phyloP scores from a whole-genome alignment of 306 rosid genomes.

The Acacia crassicarpa region DNA sequence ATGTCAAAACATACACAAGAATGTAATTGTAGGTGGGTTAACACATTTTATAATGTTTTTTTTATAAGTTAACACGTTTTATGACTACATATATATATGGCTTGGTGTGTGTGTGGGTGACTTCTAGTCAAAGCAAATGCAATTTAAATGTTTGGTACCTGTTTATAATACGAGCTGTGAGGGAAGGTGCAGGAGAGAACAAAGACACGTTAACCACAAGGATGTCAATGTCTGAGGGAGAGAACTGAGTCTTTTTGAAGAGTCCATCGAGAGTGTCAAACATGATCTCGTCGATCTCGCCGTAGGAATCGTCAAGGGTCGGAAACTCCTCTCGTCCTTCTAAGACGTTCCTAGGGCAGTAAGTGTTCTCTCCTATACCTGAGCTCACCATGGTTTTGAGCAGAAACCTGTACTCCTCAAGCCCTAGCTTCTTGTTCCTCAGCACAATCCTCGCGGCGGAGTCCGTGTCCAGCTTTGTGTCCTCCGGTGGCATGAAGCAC shows the following conservation, averaged over 20 bases:
- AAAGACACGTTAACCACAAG: slow-evolving; percentile 82
- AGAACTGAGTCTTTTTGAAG: slow-evolving; percentile 45
- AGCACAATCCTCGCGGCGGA: slow-evolving; percentile 45
- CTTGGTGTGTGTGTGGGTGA: neutral
- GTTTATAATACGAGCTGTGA: slow-evolving; percentile 66
- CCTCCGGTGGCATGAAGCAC: slow-evolving; percentile 65
- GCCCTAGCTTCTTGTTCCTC: slow-evolving; percentile 59
- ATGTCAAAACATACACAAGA: neutral
- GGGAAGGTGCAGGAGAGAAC: slow-evolving; percentile 75
- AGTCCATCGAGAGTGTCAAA: slow-evolving; percentile 70
- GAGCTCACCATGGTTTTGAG: slow-evolving; percentile 71
- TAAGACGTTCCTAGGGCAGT: slow-evolving; percentile 64
- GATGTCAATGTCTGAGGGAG: slow-evolving; percentile 64
- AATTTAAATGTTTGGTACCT: slow-evolving; percentile 40
- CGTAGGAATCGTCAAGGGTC: slow-evolving; percentile 38
- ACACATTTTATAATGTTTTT: too few relatives aligned
- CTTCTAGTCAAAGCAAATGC: neutral
- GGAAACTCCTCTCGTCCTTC: slow-evolving; percentile 54
- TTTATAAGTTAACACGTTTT: too few relatives aligned
- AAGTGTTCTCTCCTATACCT: slow-evolving; percentile 76
- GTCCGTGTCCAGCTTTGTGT: slow-evolving; percentile 49
- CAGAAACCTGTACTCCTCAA: slow-evolving; percentile 66
- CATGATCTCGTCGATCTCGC: slow-evolving; percentile 70
- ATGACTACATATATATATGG: too few relatives aligned
- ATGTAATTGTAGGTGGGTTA: neutral